Base-by-base conservation (phyloP, 257 asterid species). In the Solanum bukasovii region DNA sequence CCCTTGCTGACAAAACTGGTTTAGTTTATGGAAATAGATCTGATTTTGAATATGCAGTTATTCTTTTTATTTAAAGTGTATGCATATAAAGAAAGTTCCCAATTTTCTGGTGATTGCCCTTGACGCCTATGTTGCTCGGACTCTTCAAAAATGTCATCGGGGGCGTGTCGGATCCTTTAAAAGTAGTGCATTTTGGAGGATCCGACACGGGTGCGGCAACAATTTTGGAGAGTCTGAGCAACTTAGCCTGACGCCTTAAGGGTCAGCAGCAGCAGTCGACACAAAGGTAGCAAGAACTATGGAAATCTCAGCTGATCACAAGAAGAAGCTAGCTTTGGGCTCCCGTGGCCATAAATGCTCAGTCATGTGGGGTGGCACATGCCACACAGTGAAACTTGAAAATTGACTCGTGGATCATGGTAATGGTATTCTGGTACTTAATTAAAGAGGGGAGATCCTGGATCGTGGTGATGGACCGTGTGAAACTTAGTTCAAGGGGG, bases 31-130 rank as follows among this genome's bases (percentile, higher is more conserved):
- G 0, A 77, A 40, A 77, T 38, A 77, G 61, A 77, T 38, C 34
- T 1, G 0, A 74, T 23, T 59, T 75, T 75, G 56, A 72, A 6
- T 79, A 35, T 13, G 34, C 87, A 81, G 3, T 40, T 38, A 46
- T 31, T 84, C 14, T 77, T 75, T 77, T n/a, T 23, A 0, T 23
- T n/a, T 77, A 0, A 40, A 77, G 0, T 0, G 13, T 3, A 0
- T 23, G 59, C 52, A 0, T 35, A 74, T 10, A 11, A 74, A 74
- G 83, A 31, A 74, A 2, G 52, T 37, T 74, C 52, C 83, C 83
- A 2, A 74, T 74, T 74, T 74, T 74, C 83, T 1, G 52, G 83
- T 4, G 5, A 74, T 74, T 74, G 31, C 82, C 46, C 49, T 73
- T 0, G 4, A 20, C 18, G 46, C 40, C 42, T 37, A 38, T 38